Percentiles rank a stretch among this genome's conserved stretches.
Conservation (phyloP, 2,329 filamentous ascomycete species). For the Fusarium sp. region DNA sequence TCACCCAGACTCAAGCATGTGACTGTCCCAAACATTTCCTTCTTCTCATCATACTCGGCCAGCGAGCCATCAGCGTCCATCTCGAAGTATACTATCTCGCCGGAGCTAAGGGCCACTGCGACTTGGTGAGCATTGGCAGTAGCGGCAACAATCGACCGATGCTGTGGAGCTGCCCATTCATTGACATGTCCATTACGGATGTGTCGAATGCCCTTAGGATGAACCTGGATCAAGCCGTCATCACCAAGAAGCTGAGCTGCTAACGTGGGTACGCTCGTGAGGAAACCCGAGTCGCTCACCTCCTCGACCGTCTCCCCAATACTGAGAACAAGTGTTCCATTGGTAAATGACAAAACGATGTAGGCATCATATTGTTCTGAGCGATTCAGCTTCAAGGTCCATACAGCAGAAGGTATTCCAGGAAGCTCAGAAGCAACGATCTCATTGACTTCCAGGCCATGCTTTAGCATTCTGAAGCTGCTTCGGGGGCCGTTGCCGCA, state of each 20-base stretch:
- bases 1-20: constrained; percentile 94
- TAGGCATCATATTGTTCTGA: constrained; percentile 91
- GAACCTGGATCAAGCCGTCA: constrained; percentile 91
- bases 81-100: constrained; percentile 98
- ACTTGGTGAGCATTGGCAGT: constrained; percentile 95
- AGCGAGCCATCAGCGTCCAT: constrained; percentile 92
- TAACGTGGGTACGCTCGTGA: constrained; percentile 87
- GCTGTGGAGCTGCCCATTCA: constrained; percentile 93
- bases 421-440: constrained; percentile 95
- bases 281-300: constrained; percentile 91
- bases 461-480: constrained; percentile 89
- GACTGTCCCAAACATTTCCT: constrained; percentile 94
- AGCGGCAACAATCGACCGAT: constrained; percentile 94
- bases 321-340: constrained; percentile 89
- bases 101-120: constrained; percentile 91
- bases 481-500: constrained; percentile 90
- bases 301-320: constrained; percentile 98
- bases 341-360: constrained; percentile 93
- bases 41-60: constrained; percentile 94
- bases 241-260: constrained; percentile 95
- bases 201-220: constrained; percentile 95
- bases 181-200: constrained; percentile 84
- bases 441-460: constrained; percentile 92
- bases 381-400: constrained; percentile 89
- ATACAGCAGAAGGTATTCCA: constrained; percentile 89